Evolutionary conservation across 768 basidiomycete species (phyloP), one percentile per base, ranked within the genome.

Genomic region (Hericium erinaceus): DNA sequence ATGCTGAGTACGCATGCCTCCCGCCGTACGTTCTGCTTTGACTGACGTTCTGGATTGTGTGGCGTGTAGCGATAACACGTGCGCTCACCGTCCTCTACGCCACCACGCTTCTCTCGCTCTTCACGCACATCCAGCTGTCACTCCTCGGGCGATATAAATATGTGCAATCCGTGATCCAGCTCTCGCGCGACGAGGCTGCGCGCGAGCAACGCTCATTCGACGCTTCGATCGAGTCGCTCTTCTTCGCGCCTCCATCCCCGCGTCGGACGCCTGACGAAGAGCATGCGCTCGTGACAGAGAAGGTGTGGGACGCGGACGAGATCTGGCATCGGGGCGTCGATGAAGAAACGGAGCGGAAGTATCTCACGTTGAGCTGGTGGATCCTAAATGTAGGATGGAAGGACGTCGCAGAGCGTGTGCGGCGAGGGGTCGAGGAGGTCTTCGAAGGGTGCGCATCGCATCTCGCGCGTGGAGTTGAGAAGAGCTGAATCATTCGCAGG

Each of bases 341-440:
- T 38, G 85, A 87, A 39, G 87, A 87, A 55, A 81, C 83, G 5
- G 92, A 95, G 69, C 75, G 81, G 59, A 82, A 84, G 66, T 98
- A 84, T 66, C 73, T 97, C 52, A 92, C 89, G 0, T 79, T 95
- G 64, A 89, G 85, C 40, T 98, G 93, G 92, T 95, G 93, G 92
- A 75, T 95, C 10, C 65, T 95, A 56, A 85, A 97, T 66, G 87
- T 92, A 3, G 93, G 95, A 0, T 95, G 94, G 93, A 89, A 86
- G 63, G 85, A 87, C 58, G 78, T 98, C 0, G 83, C 81, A 0
- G 82, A 83, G 61, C 74, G 89, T 40, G 88, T 94, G 0, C 72
- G 84, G 62, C 72, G 78, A 38, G 87, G 81, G 0, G 91, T 94
- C 0, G 85, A 91, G 64, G 85, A 86, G 58, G 90, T 89, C 0